phyloP scores from a whole-genome alignment of 805 yeast genomes.

The Kluyveromyces wickerhamii region DNA sequence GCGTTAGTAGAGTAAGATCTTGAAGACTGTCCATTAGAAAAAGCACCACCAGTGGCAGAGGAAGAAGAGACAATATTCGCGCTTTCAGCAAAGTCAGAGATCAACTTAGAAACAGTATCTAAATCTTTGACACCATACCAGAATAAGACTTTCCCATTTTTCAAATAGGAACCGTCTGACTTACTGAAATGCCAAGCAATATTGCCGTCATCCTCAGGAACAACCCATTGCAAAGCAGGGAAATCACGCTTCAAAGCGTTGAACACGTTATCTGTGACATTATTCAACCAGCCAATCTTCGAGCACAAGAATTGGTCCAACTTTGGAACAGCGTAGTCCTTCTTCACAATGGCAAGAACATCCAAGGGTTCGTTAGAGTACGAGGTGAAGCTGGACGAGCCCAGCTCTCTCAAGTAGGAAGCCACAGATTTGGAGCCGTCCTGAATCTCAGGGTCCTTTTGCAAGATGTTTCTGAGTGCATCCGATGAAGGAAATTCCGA shows the following conservation, averaged over 20 bases:
- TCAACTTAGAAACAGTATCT: constrained; percentile 52
- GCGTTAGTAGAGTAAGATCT: constrained; percentile 38
- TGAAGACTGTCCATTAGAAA: constrained; percentile 39
- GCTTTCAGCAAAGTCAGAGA: constrained; percentile 42
- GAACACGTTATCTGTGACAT: constrained; percentile 93
- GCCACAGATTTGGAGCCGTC: constrained; percentile 71
- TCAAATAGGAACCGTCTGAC: constrained; percentile 89
- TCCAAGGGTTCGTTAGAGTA: constrained; percentile 96
- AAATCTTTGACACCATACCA: constrained; percentile 85
- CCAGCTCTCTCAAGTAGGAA: constrained; percentile 67
- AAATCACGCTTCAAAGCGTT: constrained; percentile 70
- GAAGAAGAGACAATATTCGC: constrained; percentile 12
- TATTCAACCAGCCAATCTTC: constrained; percentile 93
- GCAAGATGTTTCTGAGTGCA: constrained; percentile 64
- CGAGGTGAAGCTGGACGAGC: constrained; percentile 54
- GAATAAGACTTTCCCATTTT: constrained; percentile 81
- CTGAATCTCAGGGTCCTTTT: constrained; percentile 66
- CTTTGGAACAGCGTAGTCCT: constrained; percentile 47
- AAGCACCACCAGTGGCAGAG: constrained; percentile 37
- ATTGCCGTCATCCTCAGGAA: constrained; percentile 83
- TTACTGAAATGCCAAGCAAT: constrained; percentile 86
- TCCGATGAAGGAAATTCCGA: constrained; percentile 68
- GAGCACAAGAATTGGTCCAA: constrained; percentile 83
- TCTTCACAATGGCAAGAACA: constrained; percentile 78
- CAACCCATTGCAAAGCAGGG: constrained; percentile 74